These are phyloP conservation scores for Paecilomyces fulvus DNA, from an alignment of 2,329 filamentous ascomycete genomes.

Conservation along the genomic window DNA sequence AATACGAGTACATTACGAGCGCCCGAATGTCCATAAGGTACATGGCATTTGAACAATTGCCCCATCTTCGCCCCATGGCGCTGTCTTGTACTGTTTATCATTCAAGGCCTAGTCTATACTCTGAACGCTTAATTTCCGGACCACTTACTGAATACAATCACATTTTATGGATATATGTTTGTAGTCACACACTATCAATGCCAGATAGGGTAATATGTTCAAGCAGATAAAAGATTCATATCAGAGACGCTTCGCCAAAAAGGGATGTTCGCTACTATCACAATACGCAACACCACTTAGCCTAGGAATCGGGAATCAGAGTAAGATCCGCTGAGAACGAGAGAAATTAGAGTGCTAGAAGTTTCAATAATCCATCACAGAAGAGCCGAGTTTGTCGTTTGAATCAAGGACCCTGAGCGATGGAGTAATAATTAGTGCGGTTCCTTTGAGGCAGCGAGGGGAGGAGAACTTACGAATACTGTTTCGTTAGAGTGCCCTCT, in stretches of 20 bases:
- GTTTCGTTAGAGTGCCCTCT: slow-evolving; percentile 82
- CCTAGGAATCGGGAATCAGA: background rate
- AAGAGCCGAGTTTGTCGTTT: slow-evolving; percentile 33
- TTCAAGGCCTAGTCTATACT: background rate
- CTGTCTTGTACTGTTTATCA: too few relatives aligned
- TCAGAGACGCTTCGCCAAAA: background rate
- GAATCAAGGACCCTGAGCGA: slow-evolving; percentile 33
- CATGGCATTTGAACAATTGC: too few relatives aligned
- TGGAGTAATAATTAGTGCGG: slow-evolving; percentile 7
- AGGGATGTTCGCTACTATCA: background rate
- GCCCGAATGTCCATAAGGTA: too few relatives aligned
- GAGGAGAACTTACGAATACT: slow-evolving; percentile 70
- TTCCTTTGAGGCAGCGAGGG: background rate
- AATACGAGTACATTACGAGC: too few relatives aligned
- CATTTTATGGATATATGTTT: background rate
- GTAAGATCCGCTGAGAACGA: background rate
- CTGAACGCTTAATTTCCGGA: background rate
- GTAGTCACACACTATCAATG: background rate
- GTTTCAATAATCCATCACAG: slow-evolving; percentile 26
- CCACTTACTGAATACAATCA: background rate
- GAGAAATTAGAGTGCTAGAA: background rate
- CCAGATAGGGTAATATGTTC: background rate
- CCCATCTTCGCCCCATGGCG: too few relatives aligned
- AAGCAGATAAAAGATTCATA: background rate
- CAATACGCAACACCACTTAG: background rate